These are phyloP conservation scores for Canavalia ensiformis DNA, from an alignment of 306 rosid species.

Conservation along the genomic window DNA sequence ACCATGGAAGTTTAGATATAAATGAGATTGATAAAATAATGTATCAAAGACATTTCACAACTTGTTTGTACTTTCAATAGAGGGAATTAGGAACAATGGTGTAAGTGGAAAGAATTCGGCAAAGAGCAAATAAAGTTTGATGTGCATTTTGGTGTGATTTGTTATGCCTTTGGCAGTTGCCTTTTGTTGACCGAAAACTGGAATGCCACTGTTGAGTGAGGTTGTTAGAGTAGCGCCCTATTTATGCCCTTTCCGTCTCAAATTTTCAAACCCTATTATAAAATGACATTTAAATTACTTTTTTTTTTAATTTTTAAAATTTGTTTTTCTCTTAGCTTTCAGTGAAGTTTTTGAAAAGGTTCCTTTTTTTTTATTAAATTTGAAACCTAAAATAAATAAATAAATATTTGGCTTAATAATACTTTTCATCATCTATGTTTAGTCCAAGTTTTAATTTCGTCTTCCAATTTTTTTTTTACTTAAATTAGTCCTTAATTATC, in stretches of 20 bases:
- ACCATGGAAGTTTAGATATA: neutral
- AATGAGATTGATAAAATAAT: neutral
- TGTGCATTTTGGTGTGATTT: neutral
- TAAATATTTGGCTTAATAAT: no score
- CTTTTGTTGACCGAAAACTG: conserved; percentile 42
- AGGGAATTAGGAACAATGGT: neutral
- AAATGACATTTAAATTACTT: no score
- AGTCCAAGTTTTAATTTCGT: no score
- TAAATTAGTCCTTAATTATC: no score
- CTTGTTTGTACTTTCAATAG: neutral
- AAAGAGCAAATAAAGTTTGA: neutral
- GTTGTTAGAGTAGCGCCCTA: conserved; percentile 18
- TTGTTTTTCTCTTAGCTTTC: no score
- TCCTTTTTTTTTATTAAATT: neutral
- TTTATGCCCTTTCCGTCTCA: neutral
- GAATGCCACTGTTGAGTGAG: conserved; percentile 24
- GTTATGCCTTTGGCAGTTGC: conserved; percentile 20
- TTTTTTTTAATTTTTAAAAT: no score
- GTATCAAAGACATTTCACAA: neutral
- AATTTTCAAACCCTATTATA: neutral
- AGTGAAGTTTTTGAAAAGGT: no score
- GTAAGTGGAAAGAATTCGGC: neutral
- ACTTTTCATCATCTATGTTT: no score
- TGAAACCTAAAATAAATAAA: no score
- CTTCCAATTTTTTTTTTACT: no score